Percentiles rank a stretch among this genome's conserved stretches.
Conservation (phyloP, 371 early-diverging fungal species). For the Mortierella sp. region DNA sequence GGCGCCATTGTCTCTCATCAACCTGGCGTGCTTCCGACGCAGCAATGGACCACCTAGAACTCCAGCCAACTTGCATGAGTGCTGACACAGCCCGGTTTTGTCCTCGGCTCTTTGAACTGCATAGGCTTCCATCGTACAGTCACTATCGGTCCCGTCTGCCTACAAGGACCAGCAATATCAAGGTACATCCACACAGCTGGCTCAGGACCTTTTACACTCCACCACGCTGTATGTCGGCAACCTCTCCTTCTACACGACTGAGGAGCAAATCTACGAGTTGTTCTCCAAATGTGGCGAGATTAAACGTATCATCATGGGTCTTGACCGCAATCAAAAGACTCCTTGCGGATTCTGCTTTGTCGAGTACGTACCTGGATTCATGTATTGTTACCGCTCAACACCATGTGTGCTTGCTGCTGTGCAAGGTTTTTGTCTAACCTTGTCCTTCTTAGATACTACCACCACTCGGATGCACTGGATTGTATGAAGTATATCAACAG, state of each 20-base stretch:
- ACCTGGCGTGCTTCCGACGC: too few species aligned
- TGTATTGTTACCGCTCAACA: too few species aligned
- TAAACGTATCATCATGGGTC: conserved; percentile 98
- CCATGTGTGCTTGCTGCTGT: not conserved
- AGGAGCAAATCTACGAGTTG: conserved; percentile 97
- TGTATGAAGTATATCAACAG: conserved; percentile 95
- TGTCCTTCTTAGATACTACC: conserved; percentile 78
- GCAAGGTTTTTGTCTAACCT: not conserved
- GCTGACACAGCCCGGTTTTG: not conserved
- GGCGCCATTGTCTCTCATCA: too few species aligned
- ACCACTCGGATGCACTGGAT: conserved; percentile 85
- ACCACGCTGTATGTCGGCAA: conserved; percentile 98
- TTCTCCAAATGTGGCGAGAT: conserved; percentile 97
- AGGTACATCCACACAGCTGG: conserved; percentile 79
- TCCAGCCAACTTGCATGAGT: too few species aligned
- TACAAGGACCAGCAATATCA: conserved; percentile 89
- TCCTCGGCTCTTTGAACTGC: not conserved
- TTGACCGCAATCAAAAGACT: conserved; percentile 92
- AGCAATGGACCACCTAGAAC: too few species aligned
- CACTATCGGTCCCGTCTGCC: conserved; percentile 85
- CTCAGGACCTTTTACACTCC: conserved; percentile 72
- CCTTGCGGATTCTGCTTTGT: conserved; percentile 99
- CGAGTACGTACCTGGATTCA: conserved; percentile 84
- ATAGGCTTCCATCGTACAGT: conserved; percentile 77
- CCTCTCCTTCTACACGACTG: conserved; percentile 97